Evolutionary conservation across 2,329 filamentous ascomycete species (phyloP), one percentile per base, ranked within the genome.

Genomic region (Arthrinium puccinioides): DNA sequence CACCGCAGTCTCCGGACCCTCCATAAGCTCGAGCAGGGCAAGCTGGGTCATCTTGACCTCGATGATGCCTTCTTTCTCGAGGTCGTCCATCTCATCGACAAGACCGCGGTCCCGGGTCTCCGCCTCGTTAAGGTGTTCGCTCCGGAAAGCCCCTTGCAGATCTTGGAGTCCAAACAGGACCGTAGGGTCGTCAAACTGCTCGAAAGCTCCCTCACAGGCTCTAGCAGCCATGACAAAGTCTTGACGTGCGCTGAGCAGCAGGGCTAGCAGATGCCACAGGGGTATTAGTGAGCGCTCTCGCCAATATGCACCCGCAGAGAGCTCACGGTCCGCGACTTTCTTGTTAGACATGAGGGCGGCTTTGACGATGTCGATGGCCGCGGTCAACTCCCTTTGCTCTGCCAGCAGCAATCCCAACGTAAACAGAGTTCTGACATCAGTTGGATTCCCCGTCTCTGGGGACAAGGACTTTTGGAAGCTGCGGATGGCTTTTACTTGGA

Each of bases 41-140:
- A 98, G 69, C 53, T 97, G 89, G 9, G 90, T 96, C 77, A 97
- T 94, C 59, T 94, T 94, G 43, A 96, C 80, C 59, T 97, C 86
- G n/a, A 98, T 63, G 28, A 98, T 82, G 33, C 78, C 76, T 57
- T 89, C 86, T 54, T 88, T 94, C 55, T 97, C 89, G 19, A 79
- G 77, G 40, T 81, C 77, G 44, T 87, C 83, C 79, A 96, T 86
- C 30, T 85, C 79, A 46, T 90, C 84, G 1, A 94, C 72, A 32
- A 86, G 55, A 4, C 80, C 78, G 44, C 52, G 57, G 19, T 46
- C 52, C 25, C 43, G 45, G 36, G 53, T 54, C 38, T 68, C 70
- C 1, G 61, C 66, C 28, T 76, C 71, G 27, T 83, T 83, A 27
- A 85, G 63, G 51, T 85, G 80, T 43, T 84, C 79, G 50, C 80